phyloP scores from a whole-genome alignment of 495 filamentous ascomycete species.

The Neurospora sp. region DNA sequence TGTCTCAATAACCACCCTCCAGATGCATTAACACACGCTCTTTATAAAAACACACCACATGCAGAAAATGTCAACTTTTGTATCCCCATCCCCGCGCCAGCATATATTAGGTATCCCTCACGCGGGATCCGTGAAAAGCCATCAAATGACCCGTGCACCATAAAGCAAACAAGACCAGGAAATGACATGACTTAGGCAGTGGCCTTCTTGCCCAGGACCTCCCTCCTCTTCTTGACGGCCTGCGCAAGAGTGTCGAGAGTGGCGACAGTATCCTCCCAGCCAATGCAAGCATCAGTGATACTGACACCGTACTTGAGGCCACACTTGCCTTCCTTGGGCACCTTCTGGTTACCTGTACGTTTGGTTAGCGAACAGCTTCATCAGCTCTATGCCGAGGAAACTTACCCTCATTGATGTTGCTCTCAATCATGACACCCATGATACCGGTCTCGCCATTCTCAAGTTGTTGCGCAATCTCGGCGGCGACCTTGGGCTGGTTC shows the following conservation, averaged over 20 bases:
- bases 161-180: not conserved
- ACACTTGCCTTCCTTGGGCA: constrained; percentile 76
- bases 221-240: constrained; percentile 62
- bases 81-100: not conserved
- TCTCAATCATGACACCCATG: constrained; percentile 99
- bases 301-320: constrained; percentile 91
- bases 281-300: constrained; percentile 96
- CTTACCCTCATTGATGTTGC: constrained; percentile 83
- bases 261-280: constrained; percentile 83
- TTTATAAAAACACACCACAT: not conserved
- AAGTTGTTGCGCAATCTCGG: constrained; percentile 72
- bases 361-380: constrained; percentile 8
- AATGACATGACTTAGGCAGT: not conserved
- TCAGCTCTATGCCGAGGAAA: not conserved
- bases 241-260: constrained; percentile 71
- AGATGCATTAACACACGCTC: not conserved
- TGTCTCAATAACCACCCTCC: not conserved
- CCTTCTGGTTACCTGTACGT: constrained; percentile 71
- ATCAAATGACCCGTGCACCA: not conserved
- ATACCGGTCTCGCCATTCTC: constrained; percentile 74
- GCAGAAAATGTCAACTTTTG: not conserved
- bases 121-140: not conserved
- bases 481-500: constrained; percentile 94
- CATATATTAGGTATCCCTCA: not conserved
- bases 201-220: constrained; percentile 26